These are phyloP conservation scores for Lecanicillium sp. DNA, from an alignment of 2,329 filamentous ascomycete species.

Conservation along the genomic window DNA sequence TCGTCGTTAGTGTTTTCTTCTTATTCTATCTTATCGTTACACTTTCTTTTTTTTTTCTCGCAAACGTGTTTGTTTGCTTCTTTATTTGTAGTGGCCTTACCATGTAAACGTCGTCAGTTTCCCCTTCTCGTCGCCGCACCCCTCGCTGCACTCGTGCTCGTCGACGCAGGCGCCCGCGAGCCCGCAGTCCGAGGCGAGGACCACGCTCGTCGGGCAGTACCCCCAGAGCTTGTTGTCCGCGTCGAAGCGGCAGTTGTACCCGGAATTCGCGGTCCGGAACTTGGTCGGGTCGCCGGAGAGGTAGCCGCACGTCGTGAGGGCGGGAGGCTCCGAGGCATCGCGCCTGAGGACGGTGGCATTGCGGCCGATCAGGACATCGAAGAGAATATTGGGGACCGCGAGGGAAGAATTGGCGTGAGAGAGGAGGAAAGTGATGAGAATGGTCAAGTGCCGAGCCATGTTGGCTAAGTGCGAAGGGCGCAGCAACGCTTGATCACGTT, in stretches of 20 bases:
- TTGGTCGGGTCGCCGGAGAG: background rate
- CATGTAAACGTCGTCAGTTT: conserved; percentile 31
- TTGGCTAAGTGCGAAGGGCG: too few relatives aligned
- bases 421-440: too few relatives aligned
- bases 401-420: too few relatives aligned
- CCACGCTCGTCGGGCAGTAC: conserved; percentile 8
- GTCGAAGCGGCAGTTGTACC: conserved; percentile 9
- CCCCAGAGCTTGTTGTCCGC: conserved; percentile 8
- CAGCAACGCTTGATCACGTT: too few relatives aligned
- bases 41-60: too few relatives aligned
- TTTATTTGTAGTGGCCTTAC: conserved; percentile 18
- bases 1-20: background rate
- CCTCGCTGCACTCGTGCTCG: conserved; percentile 12
- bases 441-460: too few relatives aligned
- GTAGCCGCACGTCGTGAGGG: conserved; percentile 14
- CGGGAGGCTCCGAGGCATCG: background rate
- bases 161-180: conserved; percentile 9
- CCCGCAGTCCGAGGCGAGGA: conserved; percentile 5
- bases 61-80: conserved; percentile 3
- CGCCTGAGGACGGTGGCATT: too few relatives aligned
- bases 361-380: too few relatives aligned
- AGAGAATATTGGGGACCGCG: too few relatives aligned
- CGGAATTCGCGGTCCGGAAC: conserved; percentile 4
- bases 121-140: conserved; percentile 24
- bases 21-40: conserved; percentile 2